A percentile compares a stretch with the other conserved stretches of the same genome.
These are phyloP conservation scores for Pichia sp. DNA, from an alignment of 1,139 yeast genomes.

Conservation along the genomic window DNA sequence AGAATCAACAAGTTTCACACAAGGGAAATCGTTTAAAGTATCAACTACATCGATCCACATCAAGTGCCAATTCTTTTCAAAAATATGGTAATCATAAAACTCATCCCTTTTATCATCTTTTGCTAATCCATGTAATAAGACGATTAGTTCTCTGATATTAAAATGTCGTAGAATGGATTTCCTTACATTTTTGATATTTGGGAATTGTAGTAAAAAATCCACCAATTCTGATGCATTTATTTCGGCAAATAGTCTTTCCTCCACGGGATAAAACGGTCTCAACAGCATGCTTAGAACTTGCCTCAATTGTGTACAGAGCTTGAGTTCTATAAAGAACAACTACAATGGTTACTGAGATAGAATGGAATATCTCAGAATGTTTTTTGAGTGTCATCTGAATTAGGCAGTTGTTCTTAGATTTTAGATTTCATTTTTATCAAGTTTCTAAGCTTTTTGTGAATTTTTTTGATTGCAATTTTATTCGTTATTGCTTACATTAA, in stretches of 20 bases:
- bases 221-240: neutral
- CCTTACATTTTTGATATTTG: neutral
- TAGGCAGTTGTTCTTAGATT: too few relatives aligned
- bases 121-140: conserved; percentile 3
- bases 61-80: neutral
- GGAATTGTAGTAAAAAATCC: neutral
- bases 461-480: neutral
- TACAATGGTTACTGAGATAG: neutral
- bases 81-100: conserved; percentile 1
- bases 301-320: conserved; percentile 13
- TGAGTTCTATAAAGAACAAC: neutral
- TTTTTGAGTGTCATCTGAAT: too few relatives aligned
- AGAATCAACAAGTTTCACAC: conserved; percentile 11
- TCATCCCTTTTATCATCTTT: conserved; percentile 8
- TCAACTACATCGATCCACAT: conserved; percentile 6
- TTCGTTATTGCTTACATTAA: neutral
- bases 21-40: conserved; percentile 8
- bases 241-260: neutral
- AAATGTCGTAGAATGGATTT: conserved; percentile 2
- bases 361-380: too few relatives aligned
- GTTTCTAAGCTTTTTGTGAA: neutral
- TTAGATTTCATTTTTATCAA: too few relatives aligned
- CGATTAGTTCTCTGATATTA: conserved; percentile 7
- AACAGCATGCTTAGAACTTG: conserved; percentile 18
- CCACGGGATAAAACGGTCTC: conserved; percentile 13